phyloP scores from a whole-genome alignment of 768 basidiomycete genomes.

The Cyathus striatus region DNA sequence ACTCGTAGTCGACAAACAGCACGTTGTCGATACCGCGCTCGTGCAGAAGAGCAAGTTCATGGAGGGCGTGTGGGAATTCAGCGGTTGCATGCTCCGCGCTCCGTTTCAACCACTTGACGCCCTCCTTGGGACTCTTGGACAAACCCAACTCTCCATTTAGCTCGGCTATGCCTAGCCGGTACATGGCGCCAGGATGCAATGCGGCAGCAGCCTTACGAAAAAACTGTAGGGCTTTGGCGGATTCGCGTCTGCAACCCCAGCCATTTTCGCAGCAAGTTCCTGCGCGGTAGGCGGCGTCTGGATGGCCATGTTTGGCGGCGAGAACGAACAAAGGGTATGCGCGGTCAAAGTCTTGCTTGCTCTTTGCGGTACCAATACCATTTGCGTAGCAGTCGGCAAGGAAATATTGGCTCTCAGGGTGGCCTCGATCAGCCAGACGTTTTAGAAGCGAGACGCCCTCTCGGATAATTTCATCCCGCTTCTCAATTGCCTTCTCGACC shows the following conservation, averaged over 20 bases:
- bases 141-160: constrained; percentile 92
- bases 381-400: constrained; percentile 98
- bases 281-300: constrained; percentile 91
- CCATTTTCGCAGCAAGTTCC: constrained; percentile 99
- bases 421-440: constrained; percentile 89
- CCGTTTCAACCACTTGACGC: constrained; percentile 97
- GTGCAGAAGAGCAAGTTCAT: constrained; percentile 90
- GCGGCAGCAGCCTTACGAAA: constrained; percentile 92
- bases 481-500: constrained; percentile 75
- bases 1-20: constrained; percentile 94
- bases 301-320: constrained; percentile 95
- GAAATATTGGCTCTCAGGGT: constrained; percentile 94
- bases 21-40: constrained; percentile 99
- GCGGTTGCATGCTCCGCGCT: constrained; percentile 92
- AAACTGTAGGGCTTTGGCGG: constrained; percentile 86
- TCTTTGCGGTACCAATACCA: constrained; percentile 90
- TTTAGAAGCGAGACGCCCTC: constrained; percentile 88
- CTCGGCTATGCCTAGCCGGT: constrained; percentile 92
- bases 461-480: constrained; percentile 81
- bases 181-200: constrained; percentile 92
- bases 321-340: constrained; percentile 95
- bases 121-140: constrained; percentile 85
- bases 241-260: constrained; percentile 94
- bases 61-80: constrained; percentile 94
- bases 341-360: constrained; percentile 92